Percentiles rank a stretch among this genome's conserved stretches.
These are phyloP conservation scores for Cystobasidium sp. DNA, from an alignment of 1,284 basidiomycete species.

Conservation along the genomic window DNA sequence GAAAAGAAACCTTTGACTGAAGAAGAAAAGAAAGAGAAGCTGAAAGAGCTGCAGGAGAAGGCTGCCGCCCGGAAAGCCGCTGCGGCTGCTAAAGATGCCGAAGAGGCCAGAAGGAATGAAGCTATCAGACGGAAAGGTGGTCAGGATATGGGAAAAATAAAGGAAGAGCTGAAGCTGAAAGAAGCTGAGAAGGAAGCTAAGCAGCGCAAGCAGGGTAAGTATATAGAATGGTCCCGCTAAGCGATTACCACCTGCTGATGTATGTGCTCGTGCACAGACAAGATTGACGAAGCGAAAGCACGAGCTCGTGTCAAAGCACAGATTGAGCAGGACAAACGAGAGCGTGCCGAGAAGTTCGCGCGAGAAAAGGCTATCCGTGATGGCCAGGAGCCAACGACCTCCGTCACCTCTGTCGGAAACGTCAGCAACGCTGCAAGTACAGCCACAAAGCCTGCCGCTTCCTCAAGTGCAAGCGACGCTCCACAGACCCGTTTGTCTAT, in stretches of 20 bases:
- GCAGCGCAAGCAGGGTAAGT: conserved; percentile 72
- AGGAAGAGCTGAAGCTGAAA: conserved; percentile 71
- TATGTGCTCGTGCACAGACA: conserved; percentile 63
- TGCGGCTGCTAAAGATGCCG: conserved; percentile 68
- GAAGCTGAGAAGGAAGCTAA: conserved; percentile 77
- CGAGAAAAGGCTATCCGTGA: conserved; percentile 82
- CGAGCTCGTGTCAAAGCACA: conserved; percentile 83
- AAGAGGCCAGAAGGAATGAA: conserved; percentile 77
- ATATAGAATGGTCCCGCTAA: neutral
- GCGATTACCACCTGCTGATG: neutral
- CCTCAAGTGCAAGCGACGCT: conserved; percentile 53
- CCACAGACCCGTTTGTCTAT: conserved; percentile 68
- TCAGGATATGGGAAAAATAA: conserved; percentile 73
- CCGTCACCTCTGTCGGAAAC: conserved; percentile 49
- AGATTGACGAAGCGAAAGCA: conserved; percentile 80
- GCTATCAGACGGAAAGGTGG: conserved; percentile 78
- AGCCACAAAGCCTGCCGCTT: conserved; percentile 56
- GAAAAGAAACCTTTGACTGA: conserved; percentile 95
- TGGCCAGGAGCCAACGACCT: conserved; percentile 60
- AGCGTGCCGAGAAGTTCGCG: conserved; percentile 82
- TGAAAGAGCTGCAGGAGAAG: conserved; percentile 65
- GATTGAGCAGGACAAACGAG: conserved; percentile 89
- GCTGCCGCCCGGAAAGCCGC: conserved; percentile 73
- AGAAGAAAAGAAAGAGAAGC: conserved; percentile 82
- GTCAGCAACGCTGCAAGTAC: conserved; percentile 58